Evolutionary conservation across 139 green algal genomes (phyloP).

Genomic region (Micractinium sp.): DNA sequence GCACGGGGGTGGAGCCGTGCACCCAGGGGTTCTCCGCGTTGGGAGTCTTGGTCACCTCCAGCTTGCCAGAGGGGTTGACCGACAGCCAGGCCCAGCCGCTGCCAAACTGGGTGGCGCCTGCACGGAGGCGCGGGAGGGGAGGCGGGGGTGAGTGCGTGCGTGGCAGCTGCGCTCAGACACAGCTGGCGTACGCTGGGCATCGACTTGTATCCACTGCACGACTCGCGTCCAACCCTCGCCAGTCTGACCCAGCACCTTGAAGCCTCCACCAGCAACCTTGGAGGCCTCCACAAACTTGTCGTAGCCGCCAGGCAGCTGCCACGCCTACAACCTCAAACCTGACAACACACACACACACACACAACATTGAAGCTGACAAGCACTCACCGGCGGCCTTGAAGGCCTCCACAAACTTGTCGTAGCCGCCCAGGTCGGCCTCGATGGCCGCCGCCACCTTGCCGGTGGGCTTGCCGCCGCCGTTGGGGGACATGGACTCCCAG

Average conservation of each 20-base stretch:
- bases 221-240: too few relatives aligned
- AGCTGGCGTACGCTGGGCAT: too few relatives aligned
- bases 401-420: slow-evolving; percentile 88
- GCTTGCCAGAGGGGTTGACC: slow-evolving; percentile 77
- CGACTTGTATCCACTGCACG: too few relatives aligned
- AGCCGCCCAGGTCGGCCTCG: slow-evolving; percentile 85
- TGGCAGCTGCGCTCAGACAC: too few relatives aligned
- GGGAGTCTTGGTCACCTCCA: slow-evolving; percentile 92
- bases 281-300: slow-evolving; percentile 60
- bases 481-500: slow-evolving; percentile 91
- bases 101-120: slow-evolving; percentile 89
- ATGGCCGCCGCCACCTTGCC: slow-evolving; percentile 84
- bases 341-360: not conserved
- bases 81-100: slow-evolving; percentile 95
- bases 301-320: slow-evolving; percentile 78
- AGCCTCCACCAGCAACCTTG: too few relatives aligned
- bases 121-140: not conserved
- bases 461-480: slow-evolving; percentile 73
- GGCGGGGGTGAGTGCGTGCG: not conserved
- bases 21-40: slow-evolving; percentile 91
- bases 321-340: too few relatives aligned
- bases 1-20: slow-evolving; percentile 80
- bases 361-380: not conserved
- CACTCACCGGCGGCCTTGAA: slow-evolving; percentile 80
- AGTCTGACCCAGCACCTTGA: too few relatives aligned